A percentile compares a stretch with the other conserved stretches of the same genome.
Conservation (phyloP, 495 filamentous ascomycete species). For the Rusavskia elegans region DNA sequence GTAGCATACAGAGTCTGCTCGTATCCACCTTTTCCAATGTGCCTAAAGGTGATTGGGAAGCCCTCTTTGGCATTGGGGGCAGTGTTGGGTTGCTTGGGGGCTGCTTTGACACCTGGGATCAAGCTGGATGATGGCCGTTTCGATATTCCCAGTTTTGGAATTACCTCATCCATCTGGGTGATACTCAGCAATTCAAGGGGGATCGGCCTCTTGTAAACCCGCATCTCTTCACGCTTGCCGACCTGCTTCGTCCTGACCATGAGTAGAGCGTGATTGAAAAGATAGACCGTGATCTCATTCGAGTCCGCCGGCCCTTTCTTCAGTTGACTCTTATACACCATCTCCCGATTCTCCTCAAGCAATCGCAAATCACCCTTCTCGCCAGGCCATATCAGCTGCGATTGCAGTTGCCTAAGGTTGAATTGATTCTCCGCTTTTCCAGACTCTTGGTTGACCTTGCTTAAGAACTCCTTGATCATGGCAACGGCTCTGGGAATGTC, state of each 20-base stretch:
- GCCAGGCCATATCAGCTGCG: slow-evolving; percentile 75
- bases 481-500: slow-evolving; percentile 80
- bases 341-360: slow-evolving; percentile 80
- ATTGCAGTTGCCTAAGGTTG: slow-evolving; percentile 80
- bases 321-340: slow-evolving; percentile 80
- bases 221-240: slow-evolving; percentile 86
- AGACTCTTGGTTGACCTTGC: slow-evolving; percentile 81
- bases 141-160: slow-evolving; percentile 59
- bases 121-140: slow-evolving; percentile 85
- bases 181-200: slow-evolving; percentile 88
- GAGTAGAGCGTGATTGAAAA: slow-evolving; percentile 92
- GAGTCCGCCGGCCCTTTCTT: slow-evolving; percentile 83
- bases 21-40: slow-evolving; percentile 92
- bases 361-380: slow-evolving; percentile 90
- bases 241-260: slow-evolving; percentile 75
- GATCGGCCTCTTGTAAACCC: slow-evolving; percentile 90
- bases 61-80: slow-evolving; percentile 47
- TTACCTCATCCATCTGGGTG: slow-evolving; percentile 88
- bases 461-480: slow-evolving; percentile 73
- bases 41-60: slow-evolving; percentile 92
- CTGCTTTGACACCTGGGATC: slow-evolving; percentile 53
- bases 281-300: slow-evolving; percentile 79
- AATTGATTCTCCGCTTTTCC: slow-evolving; percentile 97
- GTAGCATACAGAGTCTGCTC: slow-evolving; percentile 81
- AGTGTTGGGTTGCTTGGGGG: slow-evolving; percentile 25